Conservation (phyloP, 371 early-diverging fungal species). For the Syncephalastrum sp. region DNA sequence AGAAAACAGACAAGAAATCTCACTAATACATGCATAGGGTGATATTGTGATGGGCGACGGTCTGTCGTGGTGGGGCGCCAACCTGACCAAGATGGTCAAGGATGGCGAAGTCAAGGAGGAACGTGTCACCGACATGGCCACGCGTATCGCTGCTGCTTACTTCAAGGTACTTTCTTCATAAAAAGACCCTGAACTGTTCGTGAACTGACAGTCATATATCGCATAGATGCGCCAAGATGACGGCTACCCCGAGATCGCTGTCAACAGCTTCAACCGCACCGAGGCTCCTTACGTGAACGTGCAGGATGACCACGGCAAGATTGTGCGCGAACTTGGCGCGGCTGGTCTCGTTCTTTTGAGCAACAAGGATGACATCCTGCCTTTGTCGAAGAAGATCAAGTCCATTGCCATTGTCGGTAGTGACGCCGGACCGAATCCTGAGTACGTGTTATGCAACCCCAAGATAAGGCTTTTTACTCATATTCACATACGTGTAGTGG, state of each 20-base stretch:
- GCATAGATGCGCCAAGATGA: slow-evolving; percentile 18
- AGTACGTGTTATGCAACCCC: slow-evolving; percentile 17
- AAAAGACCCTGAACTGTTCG: slow-evolving; percentile 8
- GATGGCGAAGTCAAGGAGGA: slow-evolving; percentile 26
- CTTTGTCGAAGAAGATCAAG: slow-evolving; percentile 24
- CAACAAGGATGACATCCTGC: slow-evolving; percentile 40
- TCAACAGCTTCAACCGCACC: slow-evolving; percentile 25
- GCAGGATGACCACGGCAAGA: slow-evolving; percentile 33
- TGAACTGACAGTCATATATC: slow-evolving; percentile 6
- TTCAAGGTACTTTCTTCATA: slow-evolving; percentile 28
- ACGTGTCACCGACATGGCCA: slow-evolving; percentile 54
- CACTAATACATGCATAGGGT: slow-evolving; percentile 9
- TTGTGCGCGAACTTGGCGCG: slow-evolving; percentile 46
- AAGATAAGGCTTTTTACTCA: not conserved
- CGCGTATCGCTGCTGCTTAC: slow-evolving; percentile 53
- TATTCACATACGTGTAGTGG: slow-evolving; percentile 17
- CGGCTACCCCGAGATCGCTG: slow-evolving; percentile 37
- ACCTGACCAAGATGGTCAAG: slow-evolving; percentile 31
- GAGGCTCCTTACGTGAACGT: slow-evolving; percentile 33
- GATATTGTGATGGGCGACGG: slow-evolving; percentile 28
- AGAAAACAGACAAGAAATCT: too few species aligned
- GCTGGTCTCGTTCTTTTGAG: slow-evolving; percentile 52
- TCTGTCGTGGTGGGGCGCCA: slow-evolving; percentile 32
- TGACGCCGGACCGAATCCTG: slow-evolving; percentile 35
- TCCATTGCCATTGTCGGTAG: slow-evolving; percentile 51